Evolutionary conservation across 2,329 filamentous ascomycete genomes (phyloP).

Genomic region (Corinectria fuckeliana): DNA sequence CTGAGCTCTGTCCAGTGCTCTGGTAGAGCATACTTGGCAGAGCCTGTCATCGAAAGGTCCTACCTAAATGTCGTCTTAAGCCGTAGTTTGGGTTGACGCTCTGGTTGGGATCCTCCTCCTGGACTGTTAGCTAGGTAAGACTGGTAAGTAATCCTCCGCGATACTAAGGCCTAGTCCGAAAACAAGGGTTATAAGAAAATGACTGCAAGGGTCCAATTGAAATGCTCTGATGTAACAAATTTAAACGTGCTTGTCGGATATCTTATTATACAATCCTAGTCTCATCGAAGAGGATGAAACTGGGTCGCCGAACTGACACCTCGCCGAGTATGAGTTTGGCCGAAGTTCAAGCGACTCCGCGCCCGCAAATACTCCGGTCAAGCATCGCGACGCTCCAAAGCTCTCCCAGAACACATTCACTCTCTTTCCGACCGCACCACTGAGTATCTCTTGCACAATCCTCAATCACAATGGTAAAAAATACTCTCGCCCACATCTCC

Average conservation of each 20-base stretch:
- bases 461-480: conserved; percentile 36
- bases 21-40: conserved; percentile 40
- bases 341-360: conserved; percentile 23
- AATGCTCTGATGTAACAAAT: neutral
- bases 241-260: neutral
- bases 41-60: conserved; percentile 32
- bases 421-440: neutral
- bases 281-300: neutral
- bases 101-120: neutral
- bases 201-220: neutral
- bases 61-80: neutral
- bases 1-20: conserved; percentile 50
- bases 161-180: no score
- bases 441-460: neutral
- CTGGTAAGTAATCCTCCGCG: neutral
- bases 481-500: neutral
- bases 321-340: neutral
- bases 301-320: neutral
- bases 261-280: neutral
- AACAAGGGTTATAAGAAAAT: no score
- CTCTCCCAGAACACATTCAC: neutral
- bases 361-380: conserved; percentile 8
- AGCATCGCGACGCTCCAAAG: neutral
- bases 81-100: neutral
- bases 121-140: neutral